A percentile compares a stretch with the other conserved stretches of the same genome.
Evolutionary conservation across 2,329 filamentous ascomycete species (phyloP).

Genomic region (Neopestalotiopsis sp.): DNA sequence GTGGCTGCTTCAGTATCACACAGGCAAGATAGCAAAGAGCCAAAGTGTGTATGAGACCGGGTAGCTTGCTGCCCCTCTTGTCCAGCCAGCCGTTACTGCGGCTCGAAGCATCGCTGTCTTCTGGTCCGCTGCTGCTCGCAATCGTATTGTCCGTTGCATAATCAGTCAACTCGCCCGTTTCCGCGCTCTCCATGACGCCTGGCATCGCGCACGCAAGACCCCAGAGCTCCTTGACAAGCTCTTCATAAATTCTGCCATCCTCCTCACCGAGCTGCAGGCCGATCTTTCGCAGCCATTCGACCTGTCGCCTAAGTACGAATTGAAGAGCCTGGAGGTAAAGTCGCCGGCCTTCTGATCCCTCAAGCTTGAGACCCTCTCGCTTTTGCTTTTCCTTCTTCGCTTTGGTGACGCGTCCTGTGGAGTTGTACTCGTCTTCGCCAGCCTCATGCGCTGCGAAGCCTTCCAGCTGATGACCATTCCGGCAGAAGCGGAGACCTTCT

Average conservation of each 20-base stretch:
- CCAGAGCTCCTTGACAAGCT: slow-evolving; percentile 85
- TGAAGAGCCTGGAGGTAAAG: slow-evolving; percentile 87
- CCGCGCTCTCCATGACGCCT: slow-evolving; percentile 42
- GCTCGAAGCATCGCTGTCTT: slow-evolving; percentile 30
- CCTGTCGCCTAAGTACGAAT: slow-evolving; percentile 81
- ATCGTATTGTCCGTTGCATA: slow-evolving; percentile 25
- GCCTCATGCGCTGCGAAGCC: slow-evolving; percentile 61
- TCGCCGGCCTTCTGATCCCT: slow-evolving; percentile 72
- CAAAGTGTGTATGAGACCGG: slow-evolving; percentile 76
- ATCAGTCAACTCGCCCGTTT: slow-evolving; percentile 27
- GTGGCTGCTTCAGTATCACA: slow-evolving; percentile 75
- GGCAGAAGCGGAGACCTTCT: slow-evolving; percentile 79
- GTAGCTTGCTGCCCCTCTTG: slow-evolving; percentile 54
- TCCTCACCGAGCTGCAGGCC: slow-evolving; percentile 70
- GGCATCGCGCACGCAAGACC: slow-evolving; percentile 66
- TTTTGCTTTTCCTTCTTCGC: slow-evolving; percentile 63
- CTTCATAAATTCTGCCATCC: slow-evolving; percentile 74
- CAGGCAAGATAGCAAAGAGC: slow-evolving; percentile 81
- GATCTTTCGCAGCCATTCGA: slow-evolving; percentile 73
- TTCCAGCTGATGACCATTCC: slow-evolving; percentile 80
- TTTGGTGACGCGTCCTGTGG: slow-evolving; percentile 58
- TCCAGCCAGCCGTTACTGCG: slow-evolving; percentile 49
- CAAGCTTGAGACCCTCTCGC: slow-evolving; percentile 59
- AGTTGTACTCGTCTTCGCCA: slow-evolving; percentile 71
- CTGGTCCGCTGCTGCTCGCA: slow-evolving; percentile 44